Evolutionary conservation across 352 stramenopile genomes (phyloP).

Genomic region (Phytophthora uliginosa): DNA sequence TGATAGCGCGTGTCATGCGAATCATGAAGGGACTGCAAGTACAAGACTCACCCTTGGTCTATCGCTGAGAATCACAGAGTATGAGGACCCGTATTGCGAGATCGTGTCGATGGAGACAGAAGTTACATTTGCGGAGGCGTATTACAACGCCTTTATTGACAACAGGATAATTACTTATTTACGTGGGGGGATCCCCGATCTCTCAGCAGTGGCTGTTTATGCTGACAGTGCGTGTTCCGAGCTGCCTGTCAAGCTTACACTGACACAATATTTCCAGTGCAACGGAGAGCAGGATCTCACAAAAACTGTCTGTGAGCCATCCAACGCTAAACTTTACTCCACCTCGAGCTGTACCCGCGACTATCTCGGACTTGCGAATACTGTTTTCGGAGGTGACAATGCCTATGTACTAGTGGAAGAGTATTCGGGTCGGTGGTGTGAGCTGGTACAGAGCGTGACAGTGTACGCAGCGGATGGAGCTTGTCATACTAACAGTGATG

Average conservation of each 20-base stretch:
- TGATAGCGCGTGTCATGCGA: conserved; percentile 3
- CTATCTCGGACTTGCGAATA: background rate
- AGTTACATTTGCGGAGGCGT: background rate
- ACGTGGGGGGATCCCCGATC: background rate
- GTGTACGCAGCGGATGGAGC: conserved; percentile 9
- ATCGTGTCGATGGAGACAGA: background rate
- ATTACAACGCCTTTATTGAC: background rate
- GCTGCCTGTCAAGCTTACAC: background rate
- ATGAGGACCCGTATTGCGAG: background rate
- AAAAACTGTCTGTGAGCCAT: background rate
- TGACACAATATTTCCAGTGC: conserved; percentile 14
- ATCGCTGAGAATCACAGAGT: conserved; percentile 1
- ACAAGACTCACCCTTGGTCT: conserved; percentile 3
- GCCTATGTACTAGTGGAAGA: background rate
- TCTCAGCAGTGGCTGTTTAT: conserved; percentile 9
- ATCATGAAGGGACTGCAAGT: background rate
- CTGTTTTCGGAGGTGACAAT: conserved; percentile 1
- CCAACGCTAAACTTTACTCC: background rate
- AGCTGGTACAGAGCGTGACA: background rate
- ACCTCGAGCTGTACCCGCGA: conserved; percentile 8
- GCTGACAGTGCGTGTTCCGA: conserved; percentile 4
- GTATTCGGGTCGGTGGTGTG: background rate
- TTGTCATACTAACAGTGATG: conserved; percentile 12
- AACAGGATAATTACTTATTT: background rate
- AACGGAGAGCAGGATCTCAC: background rate